Percentiles rank a stretch among this genome's conserved stretches.
phyloP scores from a whole-genome alignment of 2,329 filamentous ascomycete genomes.

The Juglanconis sp. region DNA sequence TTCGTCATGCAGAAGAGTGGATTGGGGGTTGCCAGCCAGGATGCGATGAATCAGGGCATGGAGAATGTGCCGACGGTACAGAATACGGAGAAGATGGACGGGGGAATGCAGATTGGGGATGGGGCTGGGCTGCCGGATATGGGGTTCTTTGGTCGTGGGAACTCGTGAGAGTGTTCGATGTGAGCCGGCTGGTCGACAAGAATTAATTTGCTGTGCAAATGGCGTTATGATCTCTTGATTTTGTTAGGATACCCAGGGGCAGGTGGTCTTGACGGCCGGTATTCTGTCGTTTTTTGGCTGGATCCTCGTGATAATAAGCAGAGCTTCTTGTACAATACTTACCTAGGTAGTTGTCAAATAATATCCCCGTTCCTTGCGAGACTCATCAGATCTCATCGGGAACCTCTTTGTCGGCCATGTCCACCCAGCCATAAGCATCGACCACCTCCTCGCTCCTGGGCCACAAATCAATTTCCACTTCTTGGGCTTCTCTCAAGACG shows the following conservation, averaged over 20 bases:
- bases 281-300: neutral
- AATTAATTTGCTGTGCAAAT: neutral
- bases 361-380: too few relatives aligned
- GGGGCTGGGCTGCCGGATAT: neutral
- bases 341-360: neutral
- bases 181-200: neutral
- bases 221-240: neutral
- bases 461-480: conserved; percentile 5
- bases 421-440: conserved; percentile 8
- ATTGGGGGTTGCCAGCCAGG: conserved; percentile 23
- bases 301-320: neutral
- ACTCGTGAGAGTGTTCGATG: neutral
- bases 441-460: conserved; percentile 5
- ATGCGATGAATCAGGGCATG: conserved; percentile 25
- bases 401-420: neutral
- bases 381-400: neutral
- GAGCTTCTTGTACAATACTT: too few relatives aligned
- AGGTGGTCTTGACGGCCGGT: neutral
- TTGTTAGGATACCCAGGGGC: neutral
- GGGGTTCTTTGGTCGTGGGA: neutral
- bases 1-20: conserved; percentile 26
- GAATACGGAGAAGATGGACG: neutral
- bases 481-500: neutral
- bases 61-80: conserved; percentile 12
- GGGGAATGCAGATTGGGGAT: conserved; percentile 4